Evolutionary conservation across 129 eudicot species (phyloP).

Genomic region (Flaveria ramosissima): DNA sequence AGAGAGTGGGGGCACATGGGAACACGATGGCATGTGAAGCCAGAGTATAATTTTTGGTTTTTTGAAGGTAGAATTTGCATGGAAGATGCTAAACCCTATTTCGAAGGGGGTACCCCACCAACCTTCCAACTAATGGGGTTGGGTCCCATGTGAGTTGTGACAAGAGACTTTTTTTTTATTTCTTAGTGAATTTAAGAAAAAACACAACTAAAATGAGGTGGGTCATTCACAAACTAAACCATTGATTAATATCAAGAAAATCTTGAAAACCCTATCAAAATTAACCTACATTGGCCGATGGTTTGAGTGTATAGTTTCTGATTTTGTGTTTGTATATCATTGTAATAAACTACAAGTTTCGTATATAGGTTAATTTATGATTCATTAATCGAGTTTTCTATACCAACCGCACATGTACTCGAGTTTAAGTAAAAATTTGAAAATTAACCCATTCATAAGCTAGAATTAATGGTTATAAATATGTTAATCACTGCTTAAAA

Average conservation of each 20-base stretch:
- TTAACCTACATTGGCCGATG: not conserved
- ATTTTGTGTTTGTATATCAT: not conserved
- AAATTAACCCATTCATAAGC: not conserved
- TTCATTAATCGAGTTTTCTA: too few relatives aligned
- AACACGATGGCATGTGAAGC: conserved; percentile 58
- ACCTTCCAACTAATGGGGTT: conserved; percentile 41
- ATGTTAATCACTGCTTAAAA: not conserved
- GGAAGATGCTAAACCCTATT: conserved; percentile 46
- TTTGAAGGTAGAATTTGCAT: conserved; percentile 44
- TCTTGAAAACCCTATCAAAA: conserved; percentile 16
- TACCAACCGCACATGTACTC: not conserved
- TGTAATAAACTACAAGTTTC: not conserved
- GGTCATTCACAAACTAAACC: conserved; percentile 20
- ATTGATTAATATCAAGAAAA: not conserved
- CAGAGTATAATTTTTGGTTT: conserved; percentile 28
- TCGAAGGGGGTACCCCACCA: conserved; percentile 49
- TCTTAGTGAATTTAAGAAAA: not conserved
- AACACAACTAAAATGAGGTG: conserved; percentile 36
- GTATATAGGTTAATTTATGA: not conserved
- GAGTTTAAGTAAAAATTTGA: not conserved
- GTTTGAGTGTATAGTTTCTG: not conserved
- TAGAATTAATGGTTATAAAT: not conserved
- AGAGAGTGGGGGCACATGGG: conserved; percentile 48
- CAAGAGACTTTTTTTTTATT: conserved; percentile 13
- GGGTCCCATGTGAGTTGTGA: conserved; percentile 52